Evolutionary conservation across 371 early-diverging fungal species (phyloP).

Genomic region (Mucor lusitanicus): DNA sequence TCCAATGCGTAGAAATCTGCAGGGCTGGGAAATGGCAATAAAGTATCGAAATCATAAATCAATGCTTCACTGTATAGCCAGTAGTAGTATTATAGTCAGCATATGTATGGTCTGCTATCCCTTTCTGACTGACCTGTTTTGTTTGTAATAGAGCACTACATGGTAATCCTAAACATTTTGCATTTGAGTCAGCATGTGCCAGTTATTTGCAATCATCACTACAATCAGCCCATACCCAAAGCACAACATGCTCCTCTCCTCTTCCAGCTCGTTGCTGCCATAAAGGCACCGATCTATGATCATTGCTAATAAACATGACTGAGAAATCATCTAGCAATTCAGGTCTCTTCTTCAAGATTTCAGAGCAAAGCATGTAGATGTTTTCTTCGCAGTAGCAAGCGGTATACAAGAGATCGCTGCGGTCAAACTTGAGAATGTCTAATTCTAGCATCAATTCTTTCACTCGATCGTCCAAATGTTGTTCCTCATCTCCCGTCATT

Average conservation of each 20-base stretch:
- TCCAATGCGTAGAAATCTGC: conserved; percentile 23
- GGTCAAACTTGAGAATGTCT: not conserved
- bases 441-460: not conserved
- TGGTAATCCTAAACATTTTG: conserved; percentile 39
- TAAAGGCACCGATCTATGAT: conserved; percentile 28
- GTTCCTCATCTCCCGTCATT: not conserved
- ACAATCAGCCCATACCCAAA: conserved; percentile 36
- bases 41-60: conserved; percentile 44
- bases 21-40: conserved; percentile 36
- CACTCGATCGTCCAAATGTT: not conserved
- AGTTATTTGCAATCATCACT: not conserved
- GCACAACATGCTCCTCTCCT: conserved; percentile 21
- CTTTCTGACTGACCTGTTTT: not conserved
- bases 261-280: conserved; percentile 31
- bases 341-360: conserved; percentile 15
- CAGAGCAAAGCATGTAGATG: conserved; percentile 39
- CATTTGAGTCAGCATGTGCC: not conserved
- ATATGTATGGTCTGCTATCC: not conserved
- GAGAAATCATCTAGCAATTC: conserved; percentile 18
- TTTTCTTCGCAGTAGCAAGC: conserved; percentile 50
- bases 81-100: not conserved
- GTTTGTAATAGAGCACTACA: conserved; percentile 30
- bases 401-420: conserved; percentile 31
- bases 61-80: not conserved
- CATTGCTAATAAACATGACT: conserved; percentile 46